A percentile compares a stretch with the other conserved stretches of the same genome.
These are phyloP conservation scores for Megacollybia platyphylla DNA, from an alignment of 1,284 basidiomycete genomes.

Conservation along the genomic window DNA sequence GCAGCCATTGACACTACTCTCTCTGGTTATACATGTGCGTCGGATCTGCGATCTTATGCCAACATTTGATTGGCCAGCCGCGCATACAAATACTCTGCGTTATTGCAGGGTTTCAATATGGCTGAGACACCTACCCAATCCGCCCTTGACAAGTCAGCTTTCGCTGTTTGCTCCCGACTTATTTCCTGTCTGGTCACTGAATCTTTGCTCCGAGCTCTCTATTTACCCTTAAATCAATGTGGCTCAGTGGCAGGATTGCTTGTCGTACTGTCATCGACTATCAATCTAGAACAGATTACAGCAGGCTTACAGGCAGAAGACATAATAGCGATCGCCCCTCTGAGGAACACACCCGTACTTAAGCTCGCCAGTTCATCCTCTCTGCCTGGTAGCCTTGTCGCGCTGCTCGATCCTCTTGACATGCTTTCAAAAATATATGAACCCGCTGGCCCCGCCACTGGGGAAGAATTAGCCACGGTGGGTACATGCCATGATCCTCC, in stretches of 20 bases:
- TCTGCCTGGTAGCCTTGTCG: slow-evolving; percentile 21
- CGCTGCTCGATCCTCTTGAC: slow-evolving; percentile 32
- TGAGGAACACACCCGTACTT: slow-evolving; percentile 23
- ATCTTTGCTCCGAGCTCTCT: slow-evolving; percentile 25
- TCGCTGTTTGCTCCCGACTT: slow-evolving; percentile 32
- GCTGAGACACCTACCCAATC: neutral
- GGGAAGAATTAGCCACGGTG: neutral
- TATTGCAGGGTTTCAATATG: neutral
- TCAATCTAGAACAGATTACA: slow-evolving; percentile 17
- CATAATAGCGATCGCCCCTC: slow-evolving; percentile 24
- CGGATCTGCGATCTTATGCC: too few relatives aligned
- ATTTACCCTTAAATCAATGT: slow-evolving; percentile 17
- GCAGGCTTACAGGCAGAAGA: slow-evolving; percentile 17
- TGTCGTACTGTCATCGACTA: slow-evolving; percentile 21
- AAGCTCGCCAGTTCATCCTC: slow-evolving; percentile 8
- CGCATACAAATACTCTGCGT: neutral
- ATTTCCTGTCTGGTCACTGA: slow-evolving; percentile 34
- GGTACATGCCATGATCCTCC: neutral
- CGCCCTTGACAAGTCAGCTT: slow-evolving; percentile 7
- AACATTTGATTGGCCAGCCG: neutral
- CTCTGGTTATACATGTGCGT: too few relatives aligned
- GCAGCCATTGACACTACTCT: too few relatives aligned
- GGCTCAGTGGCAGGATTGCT: slow-evolving; percentile 18
- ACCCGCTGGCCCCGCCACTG: slow-evolving; percentile 8
- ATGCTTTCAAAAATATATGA: slow-evolving; percentile 31